phyloP scores from a whole-genome alignment of 2,329 filamentous ascomycete species.

The Zymoseptoria crescenta region DNA sequence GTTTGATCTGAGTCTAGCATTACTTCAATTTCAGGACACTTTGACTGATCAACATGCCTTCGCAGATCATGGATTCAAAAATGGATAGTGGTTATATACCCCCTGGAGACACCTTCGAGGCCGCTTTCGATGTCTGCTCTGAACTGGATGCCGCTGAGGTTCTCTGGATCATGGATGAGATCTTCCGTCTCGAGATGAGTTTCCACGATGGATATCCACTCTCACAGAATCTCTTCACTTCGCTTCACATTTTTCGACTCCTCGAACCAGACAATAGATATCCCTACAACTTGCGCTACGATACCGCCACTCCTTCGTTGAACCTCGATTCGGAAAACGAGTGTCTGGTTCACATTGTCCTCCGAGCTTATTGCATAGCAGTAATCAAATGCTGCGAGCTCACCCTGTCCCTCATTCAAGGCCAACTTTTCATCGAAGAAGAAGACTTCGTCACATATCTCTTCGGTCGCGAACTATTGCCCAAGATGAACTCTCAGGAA shows the following conservation, averaged over 20 bases:
- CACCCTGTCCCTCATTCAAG: conserved; percentile 67
- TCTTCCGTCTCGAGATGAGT: conserved; percentile 89
- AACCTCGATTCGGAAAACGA: neutral
- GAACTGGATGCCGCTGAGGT: conserved; percentile 52
- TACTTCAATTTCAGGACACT: neutral
- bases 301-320: conserved; percentile 44
- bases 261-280: conserved; percentile 53
- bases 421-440: conserved; percentile 93
- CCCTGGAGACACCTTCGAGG: conserved; percentile 72
- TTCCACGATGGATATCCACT: conserved; percentile 96
- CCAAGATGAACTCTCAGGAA: conserved; percentile 50
- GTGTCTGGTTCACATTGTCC: conserved; percentile 50
- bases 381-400: conserved; percentile 75
- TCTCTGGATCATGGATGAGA: conserved; percentile 86
- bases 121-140: conserved; percentile 41
- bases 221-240: conserved; percentile 90
- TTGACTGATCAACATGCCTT: neutral
- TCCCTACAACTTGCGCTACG: conserved; percentile 20
- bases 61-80: conserved; percentile 94
- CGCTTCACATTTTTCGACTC: conserved; percentile 78
- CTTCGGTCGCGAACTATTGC: conserved; percentile 71
- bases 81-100: conserved; percentile 91
- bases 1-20: neutral
- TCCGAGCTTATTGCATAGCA: conserved; percentile 79
- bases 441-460: conserved; percentile 95